Percentiles rank a stretch among this genome's conserved stretches.
Evolutionary conservation across 805 yeast species (phyloP).

Genomic region (Candida boleticola): DNA sequence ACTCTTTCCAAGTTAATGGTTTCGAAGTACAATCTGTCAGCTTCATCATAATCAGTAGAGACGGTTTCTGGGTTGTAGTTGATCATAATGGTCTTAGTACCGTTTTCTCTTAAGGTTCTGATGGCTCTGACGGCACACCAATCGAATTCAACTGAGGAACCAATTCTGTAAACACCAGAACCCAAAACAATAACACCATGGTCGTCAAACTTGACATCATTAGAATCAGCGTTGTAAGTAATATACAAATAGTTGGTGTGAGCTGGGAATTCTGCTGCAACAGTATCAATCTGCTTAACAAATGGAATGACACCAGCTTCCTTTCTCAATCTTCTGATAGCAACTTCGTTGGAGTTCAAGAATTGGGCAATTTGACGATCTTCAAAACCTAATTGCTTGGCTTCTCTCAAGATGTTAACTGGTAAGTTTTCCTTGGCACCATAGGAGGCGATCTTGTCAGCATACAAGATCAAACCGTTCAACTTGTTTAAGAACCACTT

Average conservation of each 20-base stretch:
- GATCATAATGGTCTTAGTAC: constrained; percentile 90
- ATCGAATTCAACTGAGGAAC: constrained; percentile 97
- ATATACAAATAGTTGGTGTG: constrained; percentile 90
- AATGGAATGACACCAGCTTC: constrained; percentile 86
- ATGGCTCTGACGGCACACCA: constrained; percentile 99
- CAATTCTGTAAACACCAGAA: constrained; percentile 98
- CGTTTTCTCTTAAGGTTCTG: constrained; percentile 84
- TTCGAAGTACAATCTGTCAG: constrained; percentile 94
- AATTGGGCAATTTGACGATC: constrained; percentile 94
- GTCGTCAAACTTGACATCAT: constrained; percentile 86
- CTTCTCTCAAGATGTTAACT: constrained; percentile 62
- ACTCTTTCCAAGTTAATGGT: constrained; percentile 92
- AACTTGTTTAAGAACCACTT: constrained; percentile 94
- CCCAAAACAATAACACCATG: constrained; percentile 95
- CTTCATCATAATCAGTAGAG: constrained; percentile 98
- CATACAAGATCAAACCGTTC: constrained; percentile 69
- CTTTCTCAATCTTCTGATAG: constrained; percentile 83
- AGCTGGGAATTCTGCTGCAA: constrained; percentile 99
- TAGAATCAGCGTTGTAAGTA: constrained; percentile 88
- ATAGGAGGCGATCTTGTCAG: constrained; percentile 55
- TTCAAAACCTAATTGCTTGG: constrained; percentile 95
- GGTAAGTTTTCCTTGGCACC: constrained; percentile 65
- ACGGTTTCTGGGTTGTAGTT: constrained; percentile 99
- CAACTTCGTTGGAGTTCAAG: constrained; percentile 85
- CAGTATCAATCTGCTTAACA: constrained; percentile 96